Base-by-base conservation (phyloP, 2,329 filamentous ascomycete genomes). In the Penicillium palitans region DNA sequence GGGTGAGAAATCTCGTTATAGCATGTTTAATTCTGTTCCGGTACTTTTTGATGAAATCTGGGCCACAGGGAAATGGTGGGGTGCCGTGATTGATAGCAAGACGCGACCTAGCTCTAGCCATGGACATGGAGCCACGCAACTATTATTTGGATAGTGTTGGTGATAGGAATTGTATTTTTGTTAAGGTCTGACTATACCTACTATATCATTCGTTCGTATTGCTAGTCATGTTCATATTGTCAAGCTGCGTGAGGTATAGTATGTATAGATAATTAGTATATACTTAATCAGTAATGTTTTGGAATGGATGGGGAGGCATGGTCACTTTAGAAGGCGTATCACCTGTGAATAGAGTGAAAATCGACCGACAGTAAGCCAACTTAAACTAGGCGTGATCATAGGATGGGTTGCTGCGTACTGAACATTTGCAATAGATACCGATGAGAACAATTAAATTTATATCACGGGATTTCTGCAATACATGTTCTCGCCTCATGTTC, bases 1-100 rank as follows among this genome's bases (percentile, higher is more conserved):
- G 73, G 66, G 62, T 7, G 62, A 66, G 15, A 68, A 64, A 47
- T 70, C 65, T 15, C 63, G 70, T 2, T 75, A 74, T 50, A 61
- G 68, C 19, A 75, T 74, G 73, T 74, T 69, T 40, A 53, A 59
- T 15, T 62, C 62, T 19, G 61, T 59, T 25, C 51, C 60, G 6
- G 44, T 52, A 4, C 41, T 69, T 17, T 50, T 70, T 35, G 61
- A 69, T 27, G 61, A 66, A 17, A 62, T 68, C 4, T 69, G 67
- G 66, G 25, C 50, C 1, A 40, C 33, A 0, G 47, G 51, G 7
- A 48, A 45, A 15, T 68, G 64, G 66, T 67, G 65, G 66, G 64
- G 63, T 3, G 49, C 42, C 1, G 58, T 67, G 4, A 62, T 68
- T 24, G 63, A 67, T 57, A 50, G 55, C 17, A 68, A 63, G 48